phyloP scores from a whole-genome alignment of 805 yeast species.

The Blastobotrys parvus region DNA sequence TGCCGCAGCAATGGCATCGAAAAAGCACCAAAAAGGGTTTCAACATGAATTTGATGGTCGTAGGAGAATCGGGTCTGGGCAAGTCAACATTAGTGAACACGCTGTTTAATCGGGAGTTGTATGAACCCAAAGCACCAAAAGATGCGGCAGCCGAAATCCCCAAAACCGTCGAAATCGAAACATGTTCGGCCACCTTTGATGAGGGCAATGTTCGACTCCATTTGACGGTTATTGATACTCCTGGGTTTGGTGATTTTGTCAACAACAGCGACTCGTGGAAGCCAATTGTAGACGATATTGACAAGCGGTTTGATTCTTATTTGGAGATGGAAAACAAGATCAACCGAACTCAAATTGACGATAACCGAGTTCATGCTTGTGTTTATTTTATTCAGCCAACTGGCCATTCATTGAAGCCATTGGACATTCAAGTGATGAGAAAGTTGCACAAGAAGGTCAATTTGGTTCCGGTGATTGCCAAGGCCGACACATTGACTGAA shows the following conservation, averaged over 20 bases:
- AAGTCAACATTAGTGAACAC: constrained; percentile 49
- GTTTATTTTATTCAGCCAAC: constrained; percentile 95
- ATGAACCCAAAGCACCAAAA: constrained; percentile 33
- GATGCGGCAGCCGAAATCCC: constrained; percentile 39
- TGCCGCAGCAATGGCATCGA: constrained; percentile 98
- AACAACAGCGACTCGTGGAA: constrained; percentile 77
- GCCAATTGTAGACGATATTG: constrained; percentile 86
- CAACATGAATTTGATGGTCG: constrained; percentile 78
- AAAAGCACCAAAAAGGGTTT: constrained; percentile 86
- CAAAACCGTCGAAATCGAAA: constrained; percentile 46
- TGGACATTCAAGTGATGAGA: constrained; percentile 84
- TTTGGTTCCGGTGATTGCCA: constrained; percentile 89
- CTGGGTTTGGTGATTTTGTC: constrained; percentile 89
- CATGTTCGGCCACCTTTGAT: constrained; percentile 65
- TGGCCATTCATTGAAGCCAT: constrained; percentile 82
- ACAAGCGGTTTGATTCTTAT: constrained; percentile 75
- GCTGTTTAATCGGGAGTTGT: constrained; percentile 63
- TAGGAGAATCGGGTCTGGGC: constrained; percentile 77
- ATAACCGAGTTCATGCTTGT: constrained; percentile 87
- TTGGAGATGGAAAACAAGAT: constrained; percentile 85
- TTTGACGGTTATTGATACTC: constrained; percentile 78
- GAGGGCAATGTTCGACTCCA: constrained; percentile 88
- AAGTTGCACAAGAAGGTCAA: constrained; percentile 85
- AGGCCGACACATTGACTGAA: constrained; percentile 86
- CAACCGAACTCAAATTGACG: constrained; percentile 61